Percentiles rank a stretch among this genome's conserved stretches.
Evolutionary conservation across 441 rosid genomes (phyloP).

Genomic region (Populus hybrid): DNA sequence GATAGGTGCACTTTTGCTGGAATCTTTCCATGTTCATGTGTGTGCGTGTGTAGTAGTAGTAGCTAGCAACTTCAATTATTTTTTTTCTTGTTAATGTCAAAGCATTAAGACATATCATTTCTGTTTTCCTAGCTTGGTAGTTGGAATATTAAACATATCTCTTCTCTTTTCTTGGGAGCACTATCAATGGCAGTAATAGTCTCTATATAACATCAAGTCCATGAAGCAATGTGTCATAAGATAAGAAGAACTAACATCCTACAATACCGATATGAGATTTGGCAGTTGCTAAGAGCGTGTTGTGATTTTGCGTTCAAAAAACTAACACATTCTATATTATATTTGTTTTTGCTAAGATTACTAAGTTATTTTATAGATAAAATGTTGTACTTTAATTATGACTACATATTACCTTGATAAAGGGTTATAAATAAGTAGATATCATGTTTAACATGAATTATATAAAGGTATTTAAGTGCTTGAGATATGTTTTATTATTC

Average conservation of each 20-base stretch:
- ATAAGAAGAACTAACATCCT: not conserved
- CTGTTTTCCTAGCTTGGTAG: not conserved
- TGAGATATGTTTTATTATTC: too few relatives aligned
- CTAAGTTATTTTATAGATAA: too few relatives aligned
- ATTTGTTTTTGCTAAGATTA: too few relatives aligned
- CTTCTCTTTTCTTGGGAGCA: conserved; percentile 4
- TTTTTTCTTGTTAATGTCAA: not conserved
- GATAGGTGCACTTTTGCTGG: not conserved
- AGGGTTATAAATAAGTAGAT: too few relatives aligned
- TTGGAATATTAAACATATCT: not conserved
- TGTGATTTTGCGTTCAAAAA: too few relatives aligned
- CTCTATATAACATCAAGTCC: not conserved
- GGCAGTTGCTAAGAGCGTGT: too few relatives aligned
- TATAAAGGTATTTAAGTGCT: too few relatives aligned
- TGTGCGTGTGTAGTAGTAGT: not conserved
- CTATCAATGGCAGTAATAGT: not conserved
- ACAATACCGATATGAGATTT: not conserved
- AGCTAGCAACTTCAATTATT: not conserved
- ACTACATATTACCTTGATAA: too few relatives aligned
- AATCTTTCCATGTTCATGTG: conserved; percentile 1
- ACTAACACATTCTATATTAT: too few relatives aligned
- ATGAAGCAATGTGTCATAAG: not conserved
- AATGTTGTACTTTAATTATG: too few relatives aligned
- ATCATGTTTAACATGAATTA: too few relatives aligned
- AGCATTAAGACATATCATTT: not conserved